Evolutionary conservation across 2,329 filamentous ascomycete genomes (phyloP), one percentile per base, ranked within the genome.

Genomic region (Verticillium isaacii): DNA sequence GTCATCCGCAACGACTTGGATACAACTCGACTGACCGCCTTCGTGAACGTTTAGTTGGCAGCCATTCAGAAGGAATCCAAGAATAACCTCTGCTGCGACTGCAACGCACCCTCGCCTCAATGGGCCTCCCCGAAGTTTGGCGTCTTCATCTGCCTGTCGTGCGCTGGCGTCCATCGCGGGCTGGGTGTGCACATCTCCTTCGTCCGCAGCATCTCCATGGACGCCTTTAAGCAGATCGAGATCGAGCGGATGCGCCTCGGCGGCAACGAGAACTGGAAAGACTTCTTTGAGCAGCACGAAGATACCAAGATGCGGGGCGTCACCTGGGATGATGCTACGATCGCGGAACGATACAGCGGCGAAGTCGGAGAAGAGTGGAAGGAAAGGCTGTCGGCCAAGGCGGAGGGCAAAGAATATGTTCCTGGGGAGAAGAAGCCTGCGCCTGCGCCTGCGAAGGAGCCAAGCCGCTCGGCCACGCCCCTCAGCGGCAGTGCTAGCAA

Each of bases 161-260:
- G 95, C 81, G 94, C 93, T 37, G 95, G 95, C 69, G 91, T 95
- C 60, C 95, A 99, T 79, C 90, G 95, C 66, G 93, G 93, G 3
- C 87, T 99, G 34, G 95, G 95, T 64, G 95, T 99, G 39, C 95
- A 99, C 81, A 97, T 99, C 76, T 97, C 93, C 74, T 99, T 99
- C 79, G 93, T 99, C 66, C 90, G 95, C 63, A 95, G 91, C 71
- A 95, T 98, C 72, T 97, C 92, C 65, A 99, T 99, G 95, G 95
- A 99, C 79, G 93, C 93, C 62, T 98, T 99, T 82, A 99, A 99
- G 77, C 86, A 88, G 66, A 85, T 85, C 70, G 95, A 99, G 78
- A 94, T 98, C 71, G 89, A 92, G 77, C 90, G 93, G 68, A 98
- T 99, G 95, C 87, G 93, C 63, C 82, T 90, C 25, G 95, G 94